Conservation (phyloP, 306 rosid genomes). For the Myrica gale region DNA sequence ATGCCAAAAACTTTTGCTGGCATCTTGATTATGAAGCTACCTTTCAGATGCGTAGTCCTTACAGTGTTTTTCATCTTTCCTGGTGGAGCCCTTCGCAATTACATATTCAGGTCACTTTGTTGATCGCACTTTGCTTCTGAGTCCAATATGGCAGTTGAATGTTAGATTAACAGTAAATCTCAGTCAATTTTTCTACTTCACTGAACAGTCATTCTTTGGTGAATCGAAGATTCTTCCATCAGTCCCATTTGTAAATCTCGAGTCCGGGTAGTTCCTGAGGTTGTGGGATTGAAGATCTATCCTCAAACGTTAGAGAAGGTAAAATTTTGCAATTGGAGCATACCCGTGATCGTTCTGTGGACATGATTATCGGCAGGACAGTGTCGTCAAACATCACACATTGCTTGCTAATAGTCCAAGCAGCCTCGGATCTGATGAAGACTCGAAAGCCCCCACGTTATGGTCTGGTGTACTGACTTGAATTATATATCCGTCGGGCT, state of each 20-base stretch:
- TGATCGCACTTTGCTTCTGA: not conserved
- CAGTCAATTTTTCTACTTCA: not conserved
- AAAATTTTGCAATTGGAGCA: not conserved
- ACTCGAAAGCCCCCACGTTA: not conserved
- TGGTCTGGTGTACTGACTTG: not conserved
- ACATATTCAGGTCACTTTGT: not conserved
- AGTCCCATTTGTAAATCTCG: not conserved
- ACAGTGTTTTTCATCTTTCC: not conserved
- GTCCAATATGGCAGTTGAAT: not conserved
- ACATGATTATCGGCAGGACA: not conserved
- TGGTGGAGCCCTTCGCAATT: not conserved
- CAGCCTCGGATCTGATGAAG: slow-evolving; percentile 15
- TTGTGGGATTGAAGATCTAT: not conserved
- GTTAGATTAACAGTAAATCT: not conserved
- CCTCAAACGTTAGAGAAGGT: not conserved
- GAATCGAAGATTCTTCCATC: not conserved
- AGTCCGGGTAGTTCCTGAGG: not conserved
- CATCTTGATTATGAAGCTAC: slow-evolving; percentile 4
- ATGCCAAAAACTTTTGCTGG: slow-evolving; percentile 24
- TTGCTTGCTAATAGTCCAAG: slow-evolving; percentile 3
- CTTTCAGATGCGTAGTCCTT: slow-evolving; percentile 5
- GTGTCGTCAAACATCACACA: not conserved
- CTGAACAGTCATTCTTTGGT: not conserved
- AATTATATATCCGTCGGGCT: slow-evolving; percentile 7
- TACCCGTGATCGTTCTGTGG: not conserved